Evolutionary conservation across 371 early-diverging fungal species (phyloP).

Genomic region (Mucor lusitanicus): DNA sequence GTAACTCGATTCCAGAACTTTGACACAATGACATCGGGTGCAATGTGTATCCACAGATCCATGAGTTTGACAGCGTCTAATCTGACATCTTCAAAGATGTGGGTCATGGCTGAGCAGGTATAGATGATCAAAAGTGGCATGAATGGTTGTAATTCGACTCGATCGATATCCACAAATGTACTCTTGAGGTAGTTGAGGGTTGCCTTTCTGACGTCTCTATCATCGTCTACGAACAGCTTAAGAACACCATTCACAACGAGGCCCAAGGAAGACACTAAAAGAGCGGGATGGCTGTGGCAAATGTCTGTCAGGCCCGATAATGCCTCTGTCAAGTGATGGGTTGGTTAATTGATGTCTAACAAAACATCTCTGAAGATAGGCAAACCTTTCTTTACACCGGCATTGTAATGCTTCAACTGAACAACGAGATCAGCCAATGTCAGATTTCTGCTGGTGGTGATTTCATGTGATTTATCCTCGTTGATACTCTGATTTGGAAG

Average conservation of each 20-base stretch:
- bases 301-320: constrained; percentile 71
- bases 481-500: constrained; percentile 77
- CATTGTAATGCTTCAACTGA: constrained; percentile 79
- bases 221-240: constrained; percentile 66
- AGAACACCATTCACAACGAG: constrained; percentile 64
- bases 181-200: constrained; percentile 34
- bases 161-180: constrained; percentile 32
- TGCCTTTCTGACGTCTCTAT: constrained; percentile 54
- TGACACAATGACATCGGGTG: constrained; percentile 59
- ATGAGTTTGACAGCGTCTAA: constrained; percentile 79
- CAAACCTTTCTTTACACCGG: constrained; percentile 71
- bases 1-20: constrained; percentile 63
- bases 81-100: constrained; percentile 85
- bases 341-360: no score
- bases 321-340: constrained; percentile 54
- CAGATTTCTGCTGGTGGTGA: constrained; percentile 73
- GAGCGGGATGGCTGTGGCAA: constrained; percentile 54
- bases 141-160: constrained; percentile 76
- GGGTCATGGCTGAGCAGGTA: constrained; percentile 88
- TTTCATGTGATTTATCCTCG: constrained; percentile 70
- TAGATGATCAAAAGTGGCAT: constrained; percentile 76
- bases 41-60: constrained; percentile 72
- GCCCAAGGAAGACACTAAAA: constrained; percentile 65
- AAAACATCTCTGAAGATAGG: no score
- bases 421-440: constrained; percentile 72